Conservation (phyloP, 345 rosid genomes). For the Ricinus communis region DNA sequence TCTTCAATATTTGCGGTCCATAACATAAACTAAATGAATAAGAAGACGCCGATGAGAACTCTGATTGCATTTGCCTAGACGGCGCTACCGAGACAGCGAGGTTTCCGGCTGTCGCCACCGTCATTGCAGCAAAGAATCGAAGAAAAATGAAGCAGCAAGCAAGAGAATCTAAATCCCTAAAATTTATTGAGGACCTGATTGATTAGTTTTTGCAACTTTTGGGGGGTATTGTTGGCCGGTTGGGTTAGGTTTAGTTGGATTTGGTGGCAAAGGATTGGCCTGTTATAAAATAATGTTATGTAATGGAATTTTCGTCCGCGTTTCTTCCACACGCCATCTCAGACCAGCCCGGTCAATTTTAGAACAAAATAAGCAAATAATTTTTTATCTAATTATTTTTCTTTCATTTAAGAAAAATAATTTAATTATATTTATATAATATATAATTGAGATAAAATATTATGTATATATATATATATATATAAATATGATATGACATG, state of each 20-base stretch:
- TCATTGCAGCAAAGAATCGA: background rate
- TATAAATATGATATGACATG: too few species aligned
- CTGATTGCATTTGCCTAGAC: background rate
- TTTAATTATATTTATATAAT: too few species aligned
- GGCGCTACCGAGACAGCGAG: background rate
- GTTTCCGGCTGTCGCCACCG: slow-evolving; percentile 4
- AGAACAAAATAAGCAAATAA: too few species aligned
- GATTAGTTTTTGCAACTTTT: too few species aligned
- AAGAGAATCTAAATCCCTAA: background rate
- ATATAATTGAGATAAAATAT: too few species aligned
- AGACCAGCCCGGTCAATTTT: background rate
- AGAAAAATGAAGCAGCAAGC: background rate
- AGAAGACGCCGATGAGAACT: background rate
- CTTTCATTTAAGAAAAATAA: too few species aligned
- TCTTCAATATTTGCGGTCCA: background rate
- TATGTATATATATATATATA: too few species aligned
- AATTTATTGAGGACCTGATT: background rate
- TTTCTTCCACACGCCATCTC: background rate
- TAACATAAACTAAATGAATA: background rate
- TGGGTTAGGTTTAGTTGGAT: background rate
- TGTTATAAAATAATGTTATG: too few species aligned
- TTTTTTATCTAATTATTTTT: too few species aligned
- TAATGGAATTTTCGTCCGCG: background rate
- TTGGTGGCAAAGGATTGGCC: too few species aligned
- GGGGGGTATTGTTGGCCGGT: background rate